Evolutionary conservation across 2,329 filamentous ascomycete species (phyloP), one percentile per base, ranked within the genome.

Genomic region (Cytospora mali): DNA sequence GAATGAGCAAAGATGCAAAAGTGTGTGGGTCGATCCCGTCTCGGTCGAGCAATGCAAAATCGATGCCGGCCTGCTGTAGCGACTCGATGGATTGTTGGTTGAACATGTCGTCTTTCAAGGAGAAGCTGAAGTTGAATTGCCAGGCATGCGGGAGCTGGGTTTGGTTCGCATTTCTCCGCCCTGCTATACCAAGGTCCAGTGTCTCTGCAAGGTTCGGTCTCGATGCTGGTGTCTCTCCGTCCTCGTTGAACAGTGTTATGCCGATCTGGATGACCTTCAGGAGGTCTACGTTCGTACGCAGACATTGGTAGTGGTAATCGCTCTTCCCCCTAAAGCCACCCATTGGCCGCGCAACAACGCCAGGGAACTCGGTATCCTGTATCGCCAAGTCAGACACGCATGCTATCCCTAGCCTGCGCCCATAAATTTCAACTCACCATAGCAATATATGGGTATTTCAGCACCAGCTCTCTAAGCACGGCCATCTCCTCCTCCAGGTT

Each of bases 41-140:
- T 64, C 90, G 88, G 61, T 94, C 89, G 67, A 97, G 88, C 65
- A 88, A 84, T 59, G 85, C 82, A 68, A 99, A 97, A 75, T 98
- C 92, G 66, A 97, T 93, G n/a, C 95, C 95, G 2, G 92, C 92
- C 71, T 92, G 89, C 69, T 92, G 89, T 23, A 98, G 84, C 69
- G 96, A 92, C 68, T 95, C 90, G 68, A 97, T 97, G 18, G 93
- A 97, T 62, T 93, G 90, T 73, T 97, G 90, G 67, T 96, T 95
- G 78, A 96, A 98, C 95, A 99, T 99, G 77, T 99, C 95, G 46
- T 94, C 88, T 68, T 95, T 91, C 11, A 97, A 83, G 1, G 92
- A 95, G 76, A 98, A 99, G 70, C 93, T 90, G 78, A 99, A 99
- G 81, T 99, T 98, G 83, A 99, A 99, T 70, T 97, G 94, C 95